Conservation (phyloP, 768 basidiomycete species). For the Termitomyces titanicus region DNA sequence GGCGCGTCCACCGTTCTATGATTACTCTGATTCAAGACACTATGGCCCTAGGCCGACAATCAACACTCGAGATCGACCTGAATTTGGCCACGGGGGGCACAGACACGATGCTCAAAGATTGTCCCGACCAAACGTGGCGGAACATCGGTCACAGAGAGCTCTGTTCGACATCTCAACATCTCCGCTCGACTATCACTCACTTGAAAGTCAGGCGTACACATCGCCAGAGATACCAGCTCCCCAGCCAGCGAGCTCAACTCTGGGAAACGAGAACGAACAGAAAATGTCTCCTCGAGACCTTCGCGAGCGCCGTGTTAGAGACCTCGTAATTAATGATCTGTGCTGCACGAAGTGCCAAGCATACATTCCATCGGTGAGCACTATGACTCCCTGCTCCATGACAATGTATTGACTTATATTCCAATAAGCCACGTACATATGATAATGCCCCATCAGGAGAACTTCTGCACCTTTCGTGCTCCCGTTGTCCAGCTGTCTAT, state of each 20-base stretch:
- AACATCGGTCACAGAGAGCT: no score
- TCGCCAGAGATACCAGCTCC: no score
- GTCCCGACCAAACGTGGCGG: neutral
- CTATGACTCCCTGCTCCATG: neutral
- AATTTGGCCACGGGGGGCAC: neutral
- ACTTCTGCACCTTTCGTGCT: neutral
- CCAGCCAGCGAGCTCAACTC: neutral
- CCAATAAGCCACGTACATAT: neutral
- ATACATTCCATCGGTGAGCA: neutral
- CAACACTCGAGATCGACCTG: no score
- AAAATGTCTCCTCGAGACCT: neutral
- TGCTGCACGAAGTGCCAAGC: neutral
- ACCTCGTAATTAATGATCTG: neutral
- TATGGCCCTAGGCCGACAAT: neutral
- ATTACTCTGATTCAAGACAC: neutral
- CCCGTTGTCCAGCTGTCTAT: neutral
- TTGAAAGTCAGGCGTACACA: no score
- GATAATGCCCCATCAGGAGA: neutral
- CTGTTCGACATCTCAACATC: neutral
- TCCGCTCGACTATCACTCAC: neutral
- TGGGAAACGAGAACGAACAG: no score
- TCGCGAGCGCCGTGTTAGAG: neutral
- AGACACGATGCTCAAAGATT: neutral
- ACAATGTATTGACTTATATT: neutral
- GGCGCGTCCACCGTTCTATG: neutral